Percentiles rank a stretch among this genome's conserved stretches.
Evolutionary conservation across 2,329 filamentous ascomycete species (phyloP).

Genomic region (Berkeleyomyces rouxiae): DNA sequence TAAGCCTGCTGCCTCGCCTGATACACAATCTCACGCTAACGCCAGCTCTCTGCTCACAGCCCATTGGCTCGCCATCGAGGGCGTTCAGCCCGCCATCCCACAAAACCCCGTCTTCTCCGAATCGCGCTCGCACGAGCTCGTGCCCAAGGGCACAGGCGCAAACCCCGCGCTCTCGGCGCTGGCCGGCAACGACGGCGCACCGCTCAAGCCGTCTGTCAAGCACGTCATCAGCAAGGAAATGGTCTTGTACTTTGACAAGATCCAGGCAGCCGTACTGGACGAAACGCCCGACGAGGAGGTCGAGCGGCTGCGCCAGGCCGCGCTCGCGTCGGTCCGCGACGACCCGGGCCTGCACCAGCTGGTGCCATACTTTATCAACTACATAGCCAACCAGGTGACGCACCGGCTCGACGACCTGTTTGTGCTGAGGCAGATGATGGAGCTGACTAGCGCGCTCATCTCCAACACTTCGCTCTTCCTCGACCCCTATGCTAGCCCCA

Average conservation of each 20-base stretch:
- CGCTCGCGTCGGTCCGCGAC: constrained; percentile 66
- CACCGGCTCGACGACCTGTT: constrained; percentile 85
- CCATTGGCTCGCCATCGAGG: constrained; percentile 95
- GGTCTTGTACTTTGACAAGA: constrained; percentile 92
- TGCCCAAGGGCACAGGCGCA: constrained; percentile 77
- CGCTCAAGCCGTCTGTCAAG: constrained; percentile 81
- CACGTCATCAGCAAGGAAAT: constrained; percentile 93
- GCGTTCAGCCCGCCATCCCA: constrained; percentile 88
- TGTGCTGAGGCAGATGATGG: constrained; percentile 80
- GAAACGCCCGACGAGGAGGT: constrained; percentile 69
- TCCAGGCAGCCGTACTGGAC: constrained; percentile 75
- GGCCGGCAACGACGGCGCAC: constrained; percentile 27
- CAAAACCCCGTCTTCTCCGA: constrained; percentile 87
- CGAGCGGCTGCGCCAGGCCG: constrained; percentile 58
- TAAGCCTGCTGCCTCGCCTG: constrained; percentile 23
- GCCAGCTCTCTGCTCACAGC: constrained; percentile 32
- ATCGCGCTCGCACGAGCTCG: constrained; percentile 64
- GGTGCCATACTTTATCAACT: constrained; percentile 90
- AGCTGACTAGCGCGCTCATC: constrained; percentile 68
- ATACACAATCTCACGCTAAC: background rate
- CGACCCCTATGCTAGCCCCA: constrained; percentile 41
- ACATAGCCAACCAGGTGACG: constrained; percentile 88
- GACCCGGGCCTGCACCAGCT: constrained; percentile 92
- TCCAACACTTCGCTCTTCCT: constrained; percentile 65
- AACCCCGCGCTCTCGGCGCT: constrained; percentile 66